phyloP scores from a whole-genome alignment of 148 eudicot species.

The Vaccinium macrocarpon region DNA sequence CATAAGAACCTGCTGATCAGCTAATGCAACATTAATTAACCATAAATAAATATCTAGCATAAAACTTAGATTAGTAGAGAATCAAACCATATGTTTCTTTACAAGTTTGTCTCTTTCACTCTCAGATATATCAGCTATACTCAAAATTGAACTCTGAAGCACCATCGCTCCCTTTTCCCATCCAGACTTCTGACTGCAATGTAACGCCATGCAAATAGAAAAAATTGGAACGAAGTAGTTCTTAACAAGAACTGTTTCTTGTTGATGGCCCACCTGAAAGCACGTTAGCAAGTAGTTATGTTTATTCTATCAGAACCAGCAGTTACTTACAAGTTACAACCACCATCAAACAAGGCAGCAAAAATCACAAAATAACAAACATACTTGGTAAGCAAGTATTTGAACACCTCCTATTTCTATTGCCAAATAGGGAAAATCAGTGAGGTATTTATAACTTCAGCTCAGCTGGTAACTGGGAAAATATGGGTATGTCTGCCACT shows the following conservation, averaged over 20 bases:
- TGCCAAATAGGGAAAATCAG: background rate
- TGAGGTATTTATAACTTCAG: background rate
- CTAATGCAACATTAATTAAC: background rate
- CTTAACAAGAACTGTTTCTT: constrained; percentile 52
- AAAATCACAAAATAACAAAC: background rate
- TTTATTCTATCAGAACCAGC: background rate
- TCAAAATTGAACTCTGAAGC: constrained; percentile 66
- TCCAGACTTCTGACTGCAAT: constrained; percentile 71
- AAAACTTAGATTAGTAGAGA: background rate
- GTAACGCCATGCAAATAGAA: constrained; percentile 84
- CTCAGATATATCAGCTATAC: constrained; percentile 69
- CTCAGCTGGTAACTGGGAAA: background rate
- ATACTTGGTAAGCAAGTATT: background rate
- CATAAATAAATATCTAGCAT: background rate
- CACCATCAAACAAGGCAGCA: background rate
- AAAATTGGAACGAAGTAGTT: constrained; percentile 78
- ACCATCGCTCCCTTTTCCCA: constrained; percentile 66
- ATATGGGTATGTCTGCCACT: background rate
- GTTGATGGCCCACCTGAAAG: constrained; percentile 65
- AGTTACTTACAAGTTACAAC: background rate
- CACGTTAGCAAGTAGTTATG: constrained; percentile 22
- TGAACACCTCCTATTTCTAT: background rate
- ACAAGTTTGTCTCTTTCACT: constrained; percentile 85
- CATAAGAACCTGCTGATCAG: background rate
- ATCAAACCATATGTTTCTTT: constrained; percentile 78